Evolutionary conservation across 495 filamentous ascomycete species (phyloP), one percentile per base, ranked within the genome.

Genomic region (Pyrenula aspistea): DNA sequence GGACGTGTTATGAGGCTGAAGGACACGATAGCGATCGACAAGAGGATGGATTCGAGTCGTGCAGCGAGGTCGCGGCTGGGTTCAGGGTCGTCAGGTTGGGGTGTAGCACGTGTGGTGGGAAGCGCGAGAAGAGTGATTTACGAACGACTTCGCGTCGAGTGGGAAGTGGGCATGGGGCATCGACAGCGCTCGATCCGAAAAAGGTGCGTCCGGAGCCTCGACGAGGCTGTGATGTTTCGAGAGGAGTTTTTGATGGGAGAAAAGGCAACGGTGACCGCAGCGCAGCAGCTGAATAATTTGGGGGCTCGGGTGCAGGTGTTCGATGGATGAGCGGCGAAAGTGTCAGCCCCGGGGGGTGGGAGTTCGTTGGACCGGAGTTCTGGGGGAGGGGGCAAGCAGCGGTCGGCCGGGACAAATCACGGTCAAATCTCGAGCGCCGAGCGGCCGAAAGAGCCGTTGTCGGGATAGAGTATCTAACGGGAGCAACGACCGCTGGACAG

Each of bases 1-100:
- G 56, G 59, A 60, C 61, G 61, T 57, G 56, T 52, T 59, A 63
- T 60, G 58, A 51, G 70, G 65, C 67, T 67, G 66, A 62, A 54
- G 63, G 60, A 63, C 60, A 57, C 31, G 15, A 15, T 42, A 4
- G 31, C 15, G 31, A 42, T 42, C 31, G 15, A 42, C 31, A 15
- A 15, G 4, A 42, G 31, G 15, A 42, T 4, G 31, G 8, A 15
- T 42, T 15, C 31, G 31, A 42, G 31, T 15, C 31, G 31, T 15
- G 31, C 4, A 8, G 31, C 31, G 15, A 42, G 31, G 15, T 42
- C 31, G 15, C 4, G 31, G 15, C n/a, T n/a, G n/a, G n/a, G n/a
- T n/a, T n/a, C n/a, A n/a, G n/a, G n/a, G n/a, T n/a, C n/a, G n/a
- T n/a, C n/a, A n/a, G n/a, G n/a, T n/a, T n/a, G n/a, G n/a, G n/a